Conservation (phyloP, 108 stramenopile genomes). For the Asterionellopsis glacialis region DNA sequence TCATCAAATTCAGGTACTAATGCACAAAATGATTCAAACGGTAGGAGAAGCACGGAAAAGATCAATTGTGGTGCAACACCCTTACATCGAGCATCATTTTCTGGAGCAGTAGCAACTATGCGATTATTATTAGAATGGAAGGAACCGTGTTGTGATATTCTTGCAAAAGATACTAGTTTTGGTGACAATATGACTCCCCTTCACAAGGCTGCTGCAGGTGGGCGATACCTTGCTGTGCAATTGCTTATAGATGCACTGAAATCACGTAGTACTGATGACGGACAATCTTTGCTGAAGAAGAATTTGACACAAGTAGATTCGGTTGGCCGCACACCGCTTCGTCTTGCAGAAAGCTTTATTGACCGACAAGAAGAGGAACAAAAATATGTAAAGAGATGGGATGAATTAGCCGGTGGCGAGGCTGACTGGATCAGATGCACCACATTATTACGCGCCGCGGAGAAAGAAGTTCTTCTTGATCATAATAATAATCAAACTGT, state of each 20-base stretch:
- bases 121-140: conserved; percentile 43
- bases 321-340: conserved; percentile 31
- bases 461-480: conserved; percentile 1
- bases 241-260: conserved; percentile 48
- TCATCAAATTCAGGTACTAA: neutral
- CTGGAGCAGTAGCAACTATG: conserved; percentile 76
- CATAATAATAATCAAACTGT: conserved; percentile 1
- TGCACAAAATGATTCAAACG: neutral
- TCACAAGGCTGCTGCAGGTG: conserved; percentile 83
- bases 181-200: conserved; percentile 70
- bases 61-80: conserved; percentile 54
- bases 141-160: conserved; percentile 29
- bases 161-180: conserved; percentile 67
- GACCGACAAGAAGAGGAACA: conserved; percentile 37
- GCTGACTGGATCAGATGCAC: conserved; percentile 69
- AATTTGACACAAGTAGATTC: conserved; percentile 26
- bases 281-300: conserved; percentile 15
- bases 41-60: neutral
- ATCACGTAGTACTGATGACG: neutral
- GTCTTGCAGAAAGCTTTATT: conserved; percentile 41
- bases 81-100: conserved; percentile 75
- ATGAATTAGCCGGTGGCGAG: conserved; percentile 56
- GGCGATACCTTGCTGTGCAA: conserved; percentile 69
- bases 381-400: conserved; percentile 64
- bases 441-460: conserved; percentile 30